Percentiles rank a stretch among this genome's conserved stretches.
These are phyloP conservation scores for Tolypocladium ophioglossoides DNA, from an alignment of 2,329 filamentous ascomycete genomes.

Conservation along the genomic window DNA sequence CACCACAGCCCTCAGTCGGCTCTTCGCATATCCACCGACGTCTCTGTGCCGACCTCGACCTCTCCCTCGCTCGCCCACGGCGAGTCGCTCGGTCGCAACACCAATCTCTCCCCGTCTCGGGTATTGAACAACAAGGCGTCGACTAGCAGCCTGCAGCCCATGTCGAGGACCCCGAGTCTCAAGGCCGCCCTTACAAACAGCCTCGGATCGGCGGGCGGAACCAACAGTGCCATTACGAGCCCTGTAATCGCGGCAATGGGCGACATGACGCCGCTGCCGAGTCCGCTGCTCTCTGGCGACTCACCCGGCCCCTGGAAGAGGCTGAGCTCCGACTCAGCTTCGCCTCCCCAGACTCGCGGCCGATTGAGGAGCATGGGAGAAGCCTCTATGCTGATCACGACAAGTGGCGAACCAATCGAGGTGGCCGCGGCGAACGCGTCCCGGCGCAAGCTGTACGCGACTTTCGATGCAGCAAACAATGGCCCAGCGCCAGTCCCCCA, in stretches of 20 bases:
- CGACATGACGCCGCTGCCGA: conserved; percentile 69
- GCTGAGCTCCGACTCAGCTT: conserved; percentile 36
- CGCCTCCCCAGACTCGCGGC: conserved; percentile 19
- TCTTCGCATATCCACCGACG: conserved; percentile 28
- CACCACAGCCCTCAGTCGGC: conserved; percentile 9
- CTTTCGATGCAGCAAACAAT: conserved; percentile 18
- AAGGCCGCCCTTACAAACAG: conserved; percentile 43
- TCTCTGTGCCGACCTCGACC: conserved; percentile 8
- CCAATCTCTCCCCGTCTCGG: conserved; percentile 18
- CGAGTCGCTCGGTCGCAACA: conserved; percentile 26
- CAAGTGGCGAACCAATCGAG: conserved; percentile 41
- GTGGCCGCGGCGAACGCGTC: conserved; percentile 38
- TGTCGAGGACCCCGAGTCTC: conserved; percentile 51
- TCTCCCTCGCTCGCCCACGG: conserved; percentile 13
- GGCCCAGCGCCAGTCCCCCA: conserved; percentile 17
- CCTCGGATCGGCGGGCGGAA: conserved; percentile 40
- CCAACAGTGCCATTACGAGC: conserved; percentile 60
- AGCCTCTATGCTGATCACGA: conserved; percentile 34
- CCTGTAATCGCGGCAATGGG: conserved; percentile 67
- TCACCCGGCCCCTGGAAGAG: conserved; percentile 58
- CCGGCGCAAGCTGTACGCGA: conserved; percentile 46
- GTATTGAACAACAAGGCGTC: conserved; percentile 18
- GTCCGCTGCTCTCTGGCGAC: conserved; percentile 55
- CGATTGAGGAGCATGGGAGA: conserved; percentile 15
- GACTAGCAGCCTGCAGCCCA: conserved; percentile 28